phyloP scores from a whole-genome alignment of 495 filamentous ascomycete genomes.

The Saxophila tyrrhenica region DNA sequence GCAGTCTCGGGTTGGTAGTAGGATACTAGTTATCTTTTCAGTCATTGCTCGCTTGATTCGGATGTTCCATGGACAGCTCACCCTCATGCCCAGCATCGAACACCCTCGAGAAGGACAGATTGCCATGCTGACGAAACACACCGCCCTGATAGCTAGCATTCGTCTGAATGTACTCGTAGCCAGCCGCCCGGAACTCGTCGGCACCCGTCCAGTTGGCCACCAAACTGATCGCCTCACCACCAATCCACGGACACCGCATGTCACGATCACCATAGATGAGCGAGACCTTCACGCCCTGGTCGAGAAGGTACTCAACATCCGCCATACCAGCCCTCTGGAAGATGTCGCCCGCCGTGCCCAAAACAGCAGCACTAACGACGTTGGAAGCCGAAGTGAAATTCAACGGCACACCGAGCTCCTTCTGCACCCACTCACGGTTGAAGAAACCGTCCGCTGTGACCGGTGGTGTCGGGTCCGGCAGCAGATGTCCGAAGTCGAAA shows the following conservation, averaged over 20 bases:
- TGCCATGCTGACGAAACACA: conserved; percentile 21
- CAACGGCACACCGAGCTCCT: conserved; percentile 22
- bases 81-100: conserved; percentile 16
- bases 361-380: neutral
- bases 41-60: neutral
- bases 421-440: conserved; percentile 23
- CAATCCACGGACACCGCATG: conserved; percentile 31
- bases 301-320: conserved; percentile 42
- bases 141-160: conserved; percentile 18
- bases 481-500: conserved; percentile 20
- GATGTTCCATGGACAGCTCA: conserved; percentile 1
- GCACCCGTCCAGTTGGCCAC: conserved; percentile 11
- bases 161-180: conserved; percentile 19
- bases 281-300: conserved; percentile 33
- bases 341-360: conserved; percentile 34
- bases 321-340: conserved; percentile 35
- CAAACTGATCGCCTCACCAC: conserved; percentile 20
- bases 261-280: conserved; percentile 41
- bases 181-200: conserved; percentile 12
- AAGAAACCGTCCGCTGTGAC: conserved; percentile 19
- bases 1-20: conserved; percentile 25
- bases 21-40: conserved; percentile 6
- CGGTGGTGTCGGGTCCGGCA: conserved; percentile 18
- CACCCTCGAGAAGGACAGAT: conserved; percentile 22
- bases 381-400: conserved; percentile 21